Evolutionary conservation across 2,329 filamentous ascomycete genomes (phyloP).

Genomic region (Endoconidiophora polonica): DNA sequence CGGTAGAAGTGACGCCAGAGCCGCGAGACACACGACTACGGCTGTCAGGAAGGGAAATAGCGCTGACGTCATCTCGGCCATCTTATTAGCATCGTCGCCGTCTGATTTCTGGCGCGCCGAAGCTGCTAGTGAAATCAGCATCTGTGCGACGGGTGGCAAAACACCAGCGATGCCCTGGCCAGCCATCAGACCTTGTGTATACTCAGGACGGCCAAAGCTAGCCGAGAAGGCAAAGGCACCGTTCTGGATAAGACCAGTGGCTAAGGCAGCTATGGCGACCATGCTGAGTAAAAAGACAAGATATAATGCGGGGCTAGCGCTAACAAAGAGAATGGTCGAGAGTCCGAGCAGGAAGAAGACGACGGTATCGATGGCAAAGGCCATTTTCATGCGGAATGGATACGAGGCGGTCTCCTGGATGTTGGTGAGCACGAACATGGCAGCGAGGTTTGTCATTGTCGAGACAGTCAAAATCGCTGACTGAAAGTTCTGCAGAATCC

Average conservation of each 20-base stretch:
- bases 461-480: conserved; percentile 76
- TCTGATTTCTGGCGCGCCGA: conserved; percentile 18
- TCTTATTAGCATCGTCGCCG: conserved; percentile 19
- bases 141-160: conserved; percentile 72
- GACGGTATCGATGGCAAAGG: conserved; percentile 59
- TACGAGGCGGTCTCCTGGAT: conserved; percentile 75
- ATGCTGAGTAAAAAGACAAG: conserved; percentile 68
- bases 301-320: conserved; percentile 47
- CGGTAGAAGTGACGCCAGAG: conserved; percentile 58
- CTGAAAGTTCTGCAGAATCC: conserved; percentile 70
- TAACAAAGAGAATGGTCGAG: conserved; percentile 55
- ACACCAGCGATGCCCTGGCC: conserved; percentile 88
- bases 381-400: conserved; percentile 64
- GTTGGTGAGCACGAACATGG: conserved; percentile 61
- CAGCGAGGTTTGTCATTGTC: conserved; percentile 62
- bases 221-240: conserved; percentile 84
- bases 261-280: conserved; percentile 63
- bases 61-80: conserved; percentile 46
- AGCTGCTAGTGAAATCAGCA: conserved; percentile 54
- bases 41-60: conserved; percentile 87
- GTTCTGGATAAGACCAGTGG: conserved; percentile 78
- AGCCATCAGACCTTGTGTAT: conserved; percentile 91
- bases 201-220: conserved; percentile 70
- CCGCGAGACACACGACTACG: conserved; percentile 52
- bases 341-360: conserved; percentile 64